phyloP scores from a whole-genome alignment of 768 basidiomycete species.

The Russula olivacea region DNA sequence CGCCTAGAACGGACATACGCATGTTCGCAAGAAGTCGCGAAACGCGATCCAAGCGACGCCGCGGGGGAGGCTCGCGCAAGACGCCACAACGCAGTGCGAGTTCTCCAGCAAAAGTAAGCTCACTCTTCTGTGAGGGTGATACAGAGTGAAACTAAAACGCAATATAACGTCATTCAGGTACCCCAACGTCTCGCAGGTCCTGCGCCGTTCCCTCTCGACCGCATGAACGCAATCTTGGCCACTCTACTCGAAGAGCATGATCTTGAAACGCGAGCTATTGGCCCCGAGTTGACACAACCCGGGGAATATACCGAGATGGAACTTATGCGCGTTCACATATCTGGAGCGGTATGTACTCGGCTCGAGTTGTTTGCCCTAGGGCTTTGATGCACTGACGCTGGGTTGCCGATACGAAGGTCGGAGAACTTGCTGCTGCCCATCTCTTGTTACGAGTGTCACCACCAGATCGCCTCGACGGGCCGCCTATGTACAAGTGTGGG shows the following conservation, averaged over 20 bases:
- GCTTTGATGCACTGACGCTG: background rate
- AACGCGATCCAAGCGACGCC: constrained; percentile 48
- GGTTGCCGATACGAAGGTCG: constrained; percentile 42
- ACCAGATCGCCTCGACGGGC: constrained; percentile 58
- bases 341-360: constrained; percentile 45
- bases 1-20: constrained; percentile 67
- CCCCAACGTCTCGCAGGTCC: constrained; percentile 80
- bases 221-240: constrained; percentile 75
- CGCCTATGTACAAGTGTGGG: constrained; percentile 68
- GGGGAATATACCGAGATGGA: constrained; percentile 78
- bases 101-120: constrained; percentile 29
- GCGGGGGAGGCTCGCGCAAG: constrained; percentile 33
- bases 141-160: background rate
- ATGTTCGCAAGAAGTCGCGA: constrained; percentile 78
- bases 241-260: constrained; percentile 71
- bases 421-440: constrained; percentile 57
- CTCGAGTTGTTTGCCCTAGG: background rate
- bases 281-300: constrained; percentile 46
- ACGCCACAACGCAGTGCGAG: constrained; percentile 24
- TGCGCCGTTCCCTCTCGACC: constrained; percentile 67
- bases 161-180: constrained; percentile 37
- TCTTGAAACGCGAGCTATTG: constrained; percentile 40
- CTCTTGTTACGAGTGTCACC: constrained; percentile 61
- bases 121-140: background rate
- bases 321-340: constrained; percentile 52